Evolutionary conservation across 768 basidiomycete genomes (phyloP), one percentile per base, ranked within the genome.

Genomic region (Pleurotus ostreatus): DNA sequence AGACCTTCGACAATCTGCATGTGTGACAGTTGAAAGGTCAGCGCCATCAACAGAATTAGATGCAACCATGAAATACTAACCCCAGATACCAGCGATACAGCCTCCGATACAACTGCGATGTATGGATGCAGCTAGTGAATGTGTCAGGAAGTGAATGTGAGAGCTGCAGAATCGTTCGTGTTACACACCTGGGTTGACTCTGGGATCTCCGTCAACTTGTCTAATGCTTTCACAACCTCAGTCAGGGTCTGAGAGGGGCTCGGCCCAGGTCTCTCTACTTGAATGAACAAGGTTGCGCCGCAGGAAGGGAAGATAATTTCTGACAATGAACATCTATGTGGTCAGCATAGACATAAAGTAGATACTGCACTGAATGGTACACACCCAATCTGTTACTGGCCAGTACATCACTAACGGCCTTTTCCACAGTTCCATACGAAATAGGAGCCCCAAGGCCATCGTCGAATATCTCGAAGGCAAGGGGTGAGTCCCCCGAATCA

Each of bases 1-100:
- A 70, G 70, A 11, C 49, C 61, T 60, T 63, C 63, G 30, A 70
- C 55, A 4, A 64, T 62, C 71, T 74, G 38, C 20, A n/a, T 49
- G 44, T 26, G 18, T 12, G 2, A 1, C 4, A 30, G 26, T 8
- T 2, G 6, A 30, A 30, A 30, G 26, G 26, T 30, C 26, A 30
- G 26, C 26, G 26, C 1, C 26, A 30, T 30, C n/a, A 23, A 47
- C 15, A 5, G 1, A 46, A 37, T n/a, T n/a, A 16, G 16, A 0
- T 13, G 13, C 23, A 22, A 45, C 13, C 25, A n/a, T 37, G 26
- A 0, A 30, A 1, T 30, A 30, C 26, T 6, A 30, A 59, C 58
- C 39, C 37, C 39, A 39, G 47, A 59, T 13, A 59, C n/a, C 7
- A 54, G 43, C 12, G 58, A 48, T 4, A 40, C 47, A 23, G 49